These are phyloP conservation scores for Pestalotiopsis sp. DNA, from an alignment of 2,329 filamentous ascomycete genomes.

Conservation along the genomic window DNA sequence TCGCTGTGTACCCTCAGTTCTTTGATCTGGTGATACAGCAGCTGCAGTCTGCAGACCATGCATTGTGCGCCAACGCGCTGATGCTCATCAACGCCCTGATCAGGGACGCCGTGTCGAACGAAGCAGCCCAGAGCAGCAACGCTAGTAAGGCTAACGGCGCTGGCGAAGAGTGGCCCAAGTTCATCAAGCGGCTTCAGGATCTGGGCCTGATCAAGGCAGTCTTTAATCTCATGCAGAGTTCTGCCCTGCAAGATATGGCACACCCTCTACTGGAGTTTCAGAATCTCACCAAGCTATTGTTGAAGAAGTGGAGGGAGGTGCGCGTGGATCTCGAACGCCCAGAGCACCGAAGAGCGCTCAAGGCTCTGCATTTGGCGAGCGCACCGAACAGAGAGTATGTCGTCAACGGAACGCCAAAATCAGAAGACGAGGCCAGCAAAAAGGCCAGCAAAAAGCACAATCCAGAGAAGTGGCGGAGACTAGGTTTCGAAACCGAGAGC, in stretches of 20 bases:
- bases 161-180: slow-evolving; percentile 86
- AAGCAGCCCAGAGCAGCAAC: slow-evolving; percentile 38
- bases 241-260: slow-evolving; percentile 85
- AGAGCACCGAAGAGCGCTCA: slow-evolving; percentile 86
- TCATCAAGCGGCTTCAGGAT: slow-evolving; percentile 92
- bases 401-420: slow-evolving; percentile 31
- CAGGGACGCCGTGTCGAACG: slow-evolving; percentile 82
- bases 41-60: slow-evolving; percentile 91
- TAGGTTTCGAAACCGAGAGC: slow-evolving; percentile 91
- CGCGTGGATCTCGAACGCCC: slow-evolving; percentile 81
- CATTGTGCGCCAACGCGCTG: slow-evolving; percentile 90
- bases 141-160: slow-evolving; percentile 30
- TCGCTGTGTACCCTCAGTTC: slow-evolving; percentile 90
- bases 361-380: slow-evolving; percentile 82
- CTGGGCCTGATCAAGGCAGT: slow-evolving; percentile 91
- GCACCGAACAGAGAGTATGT: slow-evolving; percentile 52
- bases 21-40: slow-evolving; percentile 92
- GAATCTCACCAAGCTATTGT: slow-evolving; percentile 81
- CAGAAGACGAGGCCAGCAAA: slow-evolving; percentile 44
- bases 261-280: slow-evolving; percentile 94
- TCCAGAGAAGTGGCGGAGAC: slow-evolving; percentile 87
- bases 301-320: slow-evolving; percentile 87
- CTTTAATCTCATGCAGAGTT: slow-evolving; percentile 92
- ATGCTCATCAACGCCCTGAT: slow-evolving; percentile 96
- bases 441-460: slow-evolving; percentile 75